Base-by-base conservation (phyloP, 2,329 filamentous ascomycete genomes). In the Fusarium sulawesiense region DNA sequence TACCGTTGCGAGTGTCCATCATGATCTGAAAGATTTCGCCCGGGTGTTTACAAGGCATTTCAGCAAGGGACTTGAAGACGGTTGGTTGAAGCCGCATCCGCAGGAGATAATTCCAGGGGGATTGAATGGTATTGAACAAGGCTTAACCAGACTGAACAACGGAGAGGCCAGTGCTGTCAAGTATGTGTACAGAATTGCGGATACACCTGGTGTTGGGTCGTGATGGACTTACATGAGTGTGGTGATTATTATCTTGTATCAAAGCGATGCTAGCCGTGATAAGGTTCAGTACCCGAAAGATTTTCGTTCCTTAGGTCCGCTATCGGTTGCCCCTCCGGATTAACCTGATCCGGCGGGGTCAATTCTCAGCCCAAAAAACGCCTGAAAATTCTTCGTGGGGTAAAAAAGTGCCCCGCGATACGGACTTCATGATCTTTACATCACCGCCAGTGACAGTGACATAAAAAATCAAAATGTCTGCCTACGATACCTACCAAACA, bases 1-100 rank as follows among this genome's bases (percentile, higher is more conserved):
- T 16, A 70, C 66, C 2, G 66, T 70, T 1, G 67, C 66, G 5
- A 70, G 66, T 2, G 50, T 68, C 2, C 67, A 70, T 5, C 34
- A 63, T 3, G 48, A 63, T 30, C 6, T 69, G 1, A 69, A 70
- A 20, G 51, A 63, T 3, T 71, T 65, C 16, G 63, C 54, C 0
- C 42, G 46, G 7, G 21, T 25, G 1, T 64, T 41, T 2, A 60
- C 46, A 1, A 37, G 21, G 3, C 41, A 51, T 16, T 71, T 70
- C 4, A 47, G 42, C 3, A 70, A 32, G 10, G 63, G 50, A 2
- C 44, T 70, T 3, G n/a, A 67, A 18, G 58, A 71, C 2, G 58
- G 58, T 0, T 71, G 63, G 67, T 2, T 70, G 0, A 60, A 68
- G 30, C 58, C 58, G 3, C 67, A 70, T 3, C 67, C 67, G 0